These are phyloP conservation scores for Mycena albidolilacea DNA, from an alignment of 768 basidiomycete genomes.

Conservation along the genomic window DNA sequence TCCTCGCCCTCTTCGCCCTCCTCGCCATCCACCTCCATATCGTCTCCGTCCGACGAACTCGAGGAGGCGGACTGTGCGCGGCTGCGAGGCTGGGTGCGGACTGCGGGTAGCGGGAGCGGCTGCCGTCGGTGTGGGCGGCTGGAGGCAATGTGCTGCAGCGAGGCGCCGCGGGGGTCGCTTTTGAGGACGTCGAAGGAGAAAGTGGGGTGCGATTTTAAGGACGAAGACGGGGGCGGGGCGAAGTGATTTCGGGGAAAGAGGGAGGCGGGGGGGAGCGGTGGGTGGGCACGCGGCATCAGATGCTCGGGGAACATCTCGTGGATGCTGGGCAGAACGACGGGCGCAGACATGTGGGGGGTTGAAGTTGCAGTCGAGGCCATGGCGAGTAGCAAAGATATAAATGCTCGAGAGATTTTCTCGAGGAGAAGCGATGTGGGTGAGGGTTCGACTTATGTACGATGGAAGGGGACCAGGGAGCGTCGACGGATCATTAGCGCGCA, in stretches of 20 bases:
- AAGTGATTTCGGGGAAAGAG: neutral
- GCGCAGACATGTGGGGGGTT: neutral
- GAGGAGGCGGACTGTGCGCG: neutral
- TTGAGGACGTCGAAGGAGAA: constrained; percentile 30
- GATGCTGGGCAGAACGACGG: constrained; percentile 11
- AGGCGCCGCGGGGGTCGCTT: constrained; percentile 22
- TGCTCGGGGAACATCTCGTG: constrained; percentile 20
- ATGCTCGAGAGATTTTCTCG: constrained; percentile 7
- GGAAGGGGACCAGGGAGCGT: too few species aligned
- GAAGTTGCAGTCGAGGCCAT: constrained; percentile 2
- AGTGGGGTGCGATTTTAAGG: neutral
- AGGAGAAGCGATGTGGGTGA: neutral
- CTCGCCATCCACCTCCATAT: constrained; percentile 24
- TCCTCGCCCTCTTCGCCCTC: neutral
- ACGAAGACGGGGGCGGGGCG: neutral
- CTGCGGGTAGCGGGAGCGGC: neutral
- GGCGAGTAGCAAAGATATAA: neutral
- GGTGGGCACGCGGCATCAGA: neutral
- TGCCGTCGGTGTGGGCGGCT: neutral
- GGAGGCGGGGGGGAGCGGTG: neutral
- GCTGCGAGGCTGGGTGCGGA: neutral
- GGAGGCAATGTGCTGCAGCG: constrained; percentile 20
- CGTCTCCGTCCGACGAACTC: constrained; percentile 18
- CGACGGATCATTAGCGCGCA: neutral
- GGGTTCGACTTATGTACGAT: neutral